These are phyloP conservation scores for Lentinula boryana DNA, from an alignment of 768 basidiomycete species.

Conservation along the genomic window DNA sequence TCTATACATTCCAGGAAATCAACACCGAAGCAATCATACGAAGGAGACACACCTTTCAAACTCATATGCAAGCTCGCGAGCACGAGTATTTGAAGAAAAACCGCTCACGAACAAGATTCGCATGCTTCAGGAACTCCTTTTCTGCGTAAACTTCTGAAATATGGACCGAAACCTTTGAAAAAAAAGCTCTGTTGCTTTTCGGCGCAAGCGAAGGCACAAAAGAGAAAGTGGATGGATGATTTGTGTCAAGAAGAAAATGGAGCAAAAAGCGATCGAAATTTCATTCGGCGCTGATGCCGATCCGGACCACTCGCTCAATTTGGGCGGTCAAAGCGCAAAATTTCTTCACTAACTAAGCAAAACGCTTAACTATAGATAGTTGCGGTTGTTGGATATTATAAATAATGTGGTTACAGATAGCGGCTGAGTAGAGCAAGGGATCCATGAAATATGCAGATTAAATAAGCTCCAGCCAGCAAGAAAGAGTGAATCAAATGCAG, in stretches of 20 bases:
- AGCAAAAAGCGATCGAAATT: not conserved
- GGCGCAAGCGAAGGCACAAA: not conserved
- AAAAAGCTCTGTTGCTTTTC: not conserved
- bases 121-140: slow-evolving; percentile 28
- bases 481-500: too few species aligned
- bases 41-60: slow-evolving; percentile 65
- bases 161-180: too few species aligned
- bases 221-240: not conserved
- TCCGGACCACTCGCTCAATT: not conserved
- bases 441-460: too few species aligned
- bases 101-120: slow-evolving; percentile 86
- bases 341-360: not conserved
- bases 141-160: not conserved
- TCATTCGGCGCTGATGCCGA: slow-evolving; percentile 1
- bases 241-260: not conserved
- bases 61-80: slow-evolving; percentile 78
- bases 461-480: too few species aligned
- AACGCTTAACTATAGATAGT: not conserved
- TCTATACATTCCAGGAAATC: slow-evolving; percentile 2
- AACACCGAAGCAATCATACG: not conserved
- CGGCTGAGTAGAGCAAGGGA: too few species aligned
- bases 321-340: not conserved
- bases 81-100: slow-evolving; percentile 77
- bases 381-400: too few species aligned
- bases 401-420: too few species aligned